Base-by-base conservation (phyloP, 1,284 basidiomycete species). In the Lentinula novae-zelandiae region DNA sequence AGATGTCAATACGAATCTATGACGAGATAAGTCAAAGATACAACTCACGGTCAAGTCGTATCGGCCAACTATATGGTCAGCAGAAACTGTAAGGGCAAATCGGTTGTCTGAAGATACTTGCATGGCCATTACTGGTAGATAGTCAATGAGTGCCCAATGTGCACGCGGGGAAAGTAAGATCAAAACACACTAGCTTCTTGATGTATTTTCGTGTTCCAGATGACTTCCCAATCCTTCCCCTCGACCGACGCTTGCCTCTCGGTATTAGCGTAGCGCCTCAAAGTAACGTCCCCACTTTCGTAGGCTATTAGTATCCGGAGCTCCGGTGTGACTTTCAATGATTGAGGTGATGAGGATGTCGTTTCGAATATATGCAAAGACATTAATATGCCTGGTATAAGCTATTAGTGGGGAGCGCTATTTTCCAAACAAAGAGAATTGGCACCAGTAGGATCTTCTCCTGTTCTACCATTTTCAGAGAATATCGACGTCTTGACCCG, bases 101-200 rank as follows among this genome's bases (percentile, higher is more conserved):
- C 73, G 69, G 46, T 82, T 78, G 56, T 82, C 78, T n/a, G 70
- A 72, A 2, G 89, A 85, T 0, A 92, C 85, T 0, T 83, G 73
- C 86, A 94, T 89, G 0, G 87, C 88, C 93, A 96, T 95, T 55
- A 95, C 93, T 95, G 64, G 1, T n/a, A 15, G n/a, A 20, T n/a
- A 7, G 17, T 61, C 12, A 3, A 22, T 12, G 17, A 10, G 57
- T 38, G 17, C 31, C 13, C 59, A 40, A 59, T 49, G 17, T 13
- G 20, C 53, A 48, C 50, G 13, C 6, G 17, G 33, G 33, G 61
- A 34, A 51, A 60, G 51, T 53, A 13, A n/a, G 31, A 44, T 55
- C 17, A 3, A 33, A 17, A 74, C 85, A 42, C 64, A 94, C 93
- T 82, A 8, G 92, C 86, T 72, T 95, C 92, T 39, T 84, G 84